Evolutionary conservation across 108 stramenopile genomes (phyloP), one percentile per base, ranked within the genome.

Genomic region (Nitzschia sp.): DNA sequence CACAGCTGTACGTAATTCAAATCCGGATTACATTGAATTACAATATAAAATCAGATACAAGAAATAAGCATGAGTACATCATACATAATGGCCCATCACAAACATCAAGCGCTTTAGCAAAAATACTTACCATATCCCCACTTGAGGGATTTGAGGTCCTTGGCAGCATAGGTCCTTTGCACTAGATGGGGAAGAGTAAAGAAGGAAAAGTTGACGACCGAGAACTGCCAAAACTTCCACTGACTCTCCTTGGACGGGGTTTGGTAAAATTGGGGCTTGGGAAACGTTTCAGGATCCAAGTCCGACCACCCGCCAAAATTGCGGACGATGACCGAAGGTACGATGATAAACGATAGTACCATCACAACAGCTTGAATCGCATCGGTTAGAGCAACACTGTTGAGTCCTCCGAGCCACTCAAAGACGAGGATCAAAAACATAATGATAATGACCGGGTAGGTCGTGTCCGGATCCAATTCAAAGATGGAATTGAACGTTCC

Each of bases 381-480:
- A 50, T 79, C 78, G 23, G 73, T 70, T 1, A 73, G 9, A 15
- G 78, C 78, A 34, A 80, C 74, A 50, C 60, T 48, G 19, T 29
- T 46, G 11, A 80, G 44, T 26, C 80, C 80, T 2, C 75, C 80
- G 27, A 33, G 35, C 80, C 79, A 80, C 29, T 80, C 79, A 36
- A 76, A 76, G 26, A 71, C 4, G 1, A 80, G 64, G 25, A 73
- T 77, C 27, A 76, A 21, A 15, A 21, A 34, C 48, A 73, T 53
- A 48, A 77, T 81, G 19, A 76, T 47, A 4, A 69, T 59, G 25
- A 69, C 75, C 30, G 80, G 69, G 1, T 27, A 59, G 15, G 19
- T 38, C 26, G 34, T 17, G 26, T 75, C 79, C 6, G 57, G 30
- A 48, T 73, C 38, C 28, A 79, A 32, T 29, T 47, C 56, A 53